These are phyloP conservation scores for Blastocystis sp. DNA, from an alignment of 352 stramenopile genomes.

Conservation along the genomic window DNA sequence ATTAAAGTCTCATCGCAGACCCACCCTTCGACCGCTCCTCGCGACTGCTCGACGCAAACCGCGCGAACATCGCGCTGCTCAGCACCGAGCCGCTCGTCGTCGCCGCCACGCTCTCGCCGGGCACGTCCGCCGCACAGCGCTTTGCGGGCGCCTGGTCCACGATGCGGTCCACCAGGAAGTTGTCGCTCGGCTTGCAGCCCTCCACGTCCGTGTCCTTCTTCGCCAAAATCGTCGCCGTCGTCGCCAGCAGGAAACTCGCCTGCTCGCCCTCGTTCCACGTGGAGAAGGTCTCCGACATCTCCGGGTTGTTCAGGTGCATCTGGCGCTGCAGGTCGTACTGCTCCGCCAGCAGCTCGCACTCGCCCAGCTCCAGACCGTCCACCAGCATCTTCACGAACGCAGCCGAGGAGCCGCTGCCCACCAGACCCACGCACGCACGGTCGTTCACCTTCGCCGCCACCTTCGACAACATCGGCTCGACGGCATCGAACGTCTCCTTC, in stretches of 20 bases:
- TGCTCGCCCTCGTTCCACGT: neutral
- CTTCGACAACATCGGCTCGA: neutral
- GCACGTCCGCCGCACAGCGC: neutral
- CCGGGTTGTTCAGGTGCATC: neutral
- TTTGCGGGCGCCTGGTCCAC: neutral
- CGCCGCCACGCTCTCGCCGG: neutral
- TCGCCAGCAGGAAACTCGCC: neutral
- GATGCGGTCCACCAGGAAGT: conserved; percentile 9
- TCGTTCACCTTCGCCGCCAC: neutral
- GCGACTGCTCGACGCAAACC: neutral
- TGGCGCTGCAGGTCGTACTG: neutral
- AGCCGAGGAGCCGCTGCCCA: neutral
- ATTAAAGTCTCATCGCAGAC: neutral
- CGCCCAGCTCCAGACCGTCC: neutral
- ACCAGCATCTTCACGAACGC: neutral
- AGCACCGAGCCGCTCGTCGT: neutral
- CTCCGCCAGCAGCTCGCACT: conserved; percentile 6
- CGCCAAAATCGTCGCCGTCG: neutral
- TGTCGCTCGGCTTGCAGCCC: neutral
- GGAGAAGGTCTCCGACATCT: neutral
- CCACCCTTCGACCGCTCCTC: neutral
- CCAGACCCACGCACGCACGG: neutral
- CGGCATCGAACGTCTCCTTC: neutral
- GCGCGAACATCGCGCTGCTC: neutral
- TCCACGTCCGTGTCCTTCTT: conserved; percentile 32